Evolutionary conservation across 768 basidiomycete genomes (phyloP).

Genomic region (Auriscalpium vulgare): DNA sequence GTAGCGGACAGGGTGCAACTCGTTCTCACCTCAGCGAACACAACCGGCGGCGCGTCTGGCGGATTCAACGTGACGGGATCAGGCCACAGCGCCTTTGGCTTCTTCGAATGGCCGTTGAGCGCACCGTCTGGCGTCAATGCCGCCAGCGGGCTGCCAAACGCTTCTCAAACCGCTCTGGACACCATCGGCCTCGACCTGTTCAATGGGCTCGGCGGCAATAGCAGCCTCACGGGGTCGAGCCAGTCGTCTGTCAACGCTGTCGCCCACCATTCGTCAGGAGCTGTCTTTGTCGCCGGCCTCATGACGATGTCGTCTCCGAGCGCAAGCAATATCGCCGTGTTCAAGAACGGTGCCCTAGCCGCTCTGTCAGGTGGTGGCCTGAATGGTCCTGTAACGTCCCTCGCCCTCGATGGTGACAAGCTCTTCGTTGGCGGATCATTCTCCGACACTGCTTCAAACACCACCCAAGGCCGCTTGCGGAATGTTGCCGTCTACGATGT

Average conservation of each 20-base stretch:
- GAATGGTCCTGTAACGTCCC: conserved; percentile 66
- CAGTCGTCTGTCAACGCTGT: conserved; percentile 42
- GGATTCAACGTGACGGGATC: conserved; percentile 26
- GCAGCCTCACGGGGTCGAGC: conserved; percentile 28
- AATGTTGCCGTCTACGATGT: conserved; percentile 72
- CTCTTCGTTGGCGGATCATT: conserved; percentile 90
- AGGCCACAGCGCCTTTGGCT: conserved; percentile 59
- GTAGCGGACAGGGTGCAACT: conserved; percentile 86
- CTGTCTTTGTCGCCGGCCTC: conserved; percentile 67
- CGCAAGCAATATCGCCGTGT: conserved; percentile 64
- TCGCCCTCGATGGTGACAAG: conserved; percentile 52
- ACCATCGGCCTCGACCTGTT: conserved; percentile 52
- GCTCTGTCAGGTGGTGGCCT: conserved; percentile 60
- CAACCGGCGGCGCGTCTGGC: conserved; percentile 22
- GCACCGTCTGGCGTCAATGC: conserved; percentile 43
- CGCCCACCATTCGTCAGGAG: conserved; percentile 57
- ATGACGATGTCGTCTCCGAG: conserved; percentile 56
- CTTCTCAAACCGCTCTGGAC: conserved; percentile 64
- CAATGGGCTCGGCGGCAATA: conserved; percentile 45
- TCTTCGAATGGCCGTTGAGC: conserved; percentile 79
- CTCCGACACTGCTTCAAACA: conserved; percentile 51
- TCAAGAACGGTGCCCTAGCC: conserved; percentile 49
- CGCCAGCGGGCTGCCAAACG: conserved; percentile 54
- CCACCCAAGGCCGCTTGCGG: conserved; percentile 42
- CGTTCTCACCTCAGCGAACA: conserved; percentile 55